phyloP scores from a whole-genome alignment of 140 eudicot species.

The Senecio squalidus region DNA sequence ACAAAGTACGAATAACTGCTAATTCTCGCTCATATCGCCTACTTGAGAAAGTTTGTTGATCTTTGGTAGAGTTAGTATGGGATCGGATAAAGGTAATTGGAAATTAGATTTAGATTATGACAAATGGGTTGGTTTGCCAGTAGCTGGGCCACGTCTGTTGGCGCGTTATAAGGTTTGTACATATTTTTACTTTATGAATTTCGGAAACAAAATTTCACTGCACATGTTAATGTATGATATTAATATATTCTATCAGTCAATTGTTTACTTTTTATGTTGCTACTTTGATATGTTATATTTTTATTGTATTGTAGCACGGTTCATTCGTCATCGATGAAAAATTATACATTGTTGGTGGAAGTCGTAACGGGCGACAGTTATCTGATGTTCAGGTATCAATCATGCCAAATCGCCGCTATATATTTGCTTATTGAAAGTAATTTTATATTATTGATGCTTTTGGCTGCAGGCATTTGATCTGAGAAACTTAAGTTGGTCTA shows the following conservation, averaged over 20 bases:
- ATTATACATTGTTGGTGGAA: constrained; percentile 78
- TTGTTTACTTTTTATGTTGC: neutral
- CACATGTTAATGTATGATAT: constrained; percentile 5
- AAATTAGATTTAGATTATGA: constrained; percentile 42
- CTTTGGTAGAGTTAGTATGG: constrained; percentile 35
- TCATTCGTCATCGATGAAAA: constrained; percentile 57
- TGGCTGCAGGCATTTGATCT: constrained; percentile 71
- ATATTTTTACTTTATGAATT: too few relatives aligned
- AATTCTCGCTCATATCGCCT: neutral
- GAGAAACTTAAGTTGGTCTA: constrained; percentile 65
- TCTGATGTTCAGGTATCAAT: constrained; percentile 75
- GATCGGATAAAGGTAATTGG: constrained; percentile 47
- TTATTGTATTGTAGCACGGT: constrained; percentile 50
- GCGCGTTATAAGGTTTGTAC: constrained; percentile 81
- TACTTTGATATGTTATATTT: neutral
- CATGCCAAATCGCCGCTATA: neutral
- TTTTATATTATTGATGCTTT: neutral
- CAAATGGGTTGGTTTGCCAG: constrained; percentile 62
- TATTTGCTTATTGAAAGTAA: constrained; percentile 6
- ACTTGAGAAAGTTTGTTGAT: neutral
- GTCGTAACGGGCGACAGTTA: constrained; percentile 84
- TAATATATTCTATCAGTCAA: constrained; percentile 1
- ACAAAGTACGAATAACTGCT: neutral
- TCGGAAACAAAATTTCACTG: too few relatives aligned
- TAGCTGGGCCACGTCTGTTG: constrained; percentile 59